Conservation (phyloP, 495 filamentous ascomycete genomes). For the Penicillium odoratum region DNA sequence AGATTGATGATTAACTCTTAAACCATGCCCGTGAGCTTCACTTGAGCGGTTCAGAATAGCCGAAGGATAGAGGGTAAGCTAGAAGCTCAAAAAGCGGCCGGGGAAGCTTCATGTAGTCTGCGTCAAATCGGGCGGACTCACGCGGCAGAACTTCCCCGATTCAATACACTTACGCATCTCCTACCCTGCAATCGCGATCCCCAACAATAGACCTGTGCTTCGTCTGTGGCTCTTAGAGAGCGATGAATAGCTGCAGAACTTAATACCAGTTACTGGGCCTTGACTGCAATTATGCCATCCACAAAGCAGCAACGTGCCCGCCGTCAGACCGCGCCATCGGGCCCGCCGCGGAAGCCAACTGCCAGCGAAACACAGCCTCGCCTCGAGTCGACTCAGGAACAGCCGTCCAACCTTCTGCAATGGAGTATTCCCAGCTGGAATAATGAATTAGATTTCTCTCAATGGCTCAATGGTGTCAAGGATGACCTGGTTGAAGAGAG, state of each 20-base stretch:
- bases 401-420: conserved; percentile 6
- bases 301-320: conserved; percentile 38
- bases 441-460: conserved; percentile 60
- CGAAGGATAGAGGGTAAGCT: background rate
- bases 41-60: background rate
- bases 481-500: conserved; percentile 72
- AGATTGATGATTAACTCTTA: background rate
- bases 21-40: conserved; percentile 8
- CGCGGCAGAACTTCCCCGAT: conserved; percentile 38
- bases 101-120: conserved; percentile 27
- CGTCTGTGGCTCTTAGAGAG: conserved; percentile 4
- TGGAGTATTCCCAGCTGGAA: conserved; percentile 22
- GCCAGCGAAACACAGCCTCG: conserved; percentile 25
- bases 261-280: background rate
- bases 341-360: conserved; percentile 34
- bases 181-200: background rate
- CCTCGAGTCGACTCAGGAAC: conserved; percentile 27
- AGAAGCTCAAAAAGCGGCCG: conserved; percentile 6
- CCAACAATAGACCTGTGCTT: conserved; percentile 1
- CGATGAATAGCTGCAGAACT: conserved; percentile 9
- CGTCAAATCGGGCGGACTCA: conserved; percentile 36
- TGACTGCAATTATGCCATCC: conserved; percentile 27
- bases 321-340: conserved; percentile 45
- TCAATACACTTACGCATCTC: conserved; percentile 20
- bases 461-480: conserved; percentile 63